These are phyloP conservation scores for Inga oerstediana DNA, from an alignment of 306 rosid genomes.

Conservation along the genomic window DNA sequence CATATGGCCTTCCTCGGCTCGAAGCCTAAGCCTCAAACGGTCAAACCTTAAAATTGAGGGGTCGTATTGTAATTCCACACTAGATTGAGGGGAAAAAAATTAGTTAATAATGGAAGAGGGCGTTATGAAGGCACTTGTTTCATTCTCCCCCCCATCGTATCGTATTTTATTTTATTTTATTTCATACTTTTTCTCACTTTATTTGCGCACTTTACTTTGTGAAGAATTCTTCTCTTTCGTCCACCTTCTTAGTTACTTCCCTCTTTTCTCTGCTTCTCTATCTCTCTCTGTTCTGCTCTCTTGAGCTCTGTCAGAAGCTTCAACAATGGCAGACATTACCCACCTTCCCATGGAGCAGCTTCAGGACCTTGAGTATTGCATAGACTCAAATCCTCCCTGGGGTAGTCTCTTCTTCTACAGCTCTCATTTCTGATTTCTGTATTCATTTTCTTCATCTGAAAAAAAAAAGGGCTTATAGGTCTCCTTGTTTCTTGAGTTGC, in stretches of 20 bases:
- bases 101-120: background rate
- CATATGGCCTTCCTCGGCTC: background rate
- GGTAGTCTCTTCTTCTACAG: conserved; percentile 49
- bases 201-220: conserved; percentile 46
- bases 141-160: background rate
- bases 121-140: background rate
- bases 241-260: background rate
- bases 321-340: conserved; percentile 89
- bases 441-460: conserved; percentile 14
- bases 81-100: background rate
- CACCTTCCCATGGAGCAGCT: conserved; percentile 99
- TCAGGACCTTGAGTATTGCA: conserved; percentile 97
- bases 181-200: conserved; percentile 51
- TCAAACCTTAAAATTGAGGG: background rate
- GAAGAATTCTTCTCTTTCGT: conserved; percentile 32
- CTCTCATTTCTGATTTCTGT: conserved; percentile 19
- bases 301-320: conserved; percentile 40
- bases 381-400: conserved; percentile 99
- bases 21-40: no score
- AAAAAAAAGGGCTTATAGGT: conserved; percentile 31
- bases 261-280: background rate
- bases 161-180: background rate
- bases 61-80: background rate
- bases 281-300: conserved; percentile 33
- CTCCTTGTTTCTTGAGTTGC: conserved; percentile 14